These are phyloP conservation scores for Aureobasidium sp. DNA, from an alignment of 2,329 filamentous ascomycete species.

Conservation along the genomic window DNA sequence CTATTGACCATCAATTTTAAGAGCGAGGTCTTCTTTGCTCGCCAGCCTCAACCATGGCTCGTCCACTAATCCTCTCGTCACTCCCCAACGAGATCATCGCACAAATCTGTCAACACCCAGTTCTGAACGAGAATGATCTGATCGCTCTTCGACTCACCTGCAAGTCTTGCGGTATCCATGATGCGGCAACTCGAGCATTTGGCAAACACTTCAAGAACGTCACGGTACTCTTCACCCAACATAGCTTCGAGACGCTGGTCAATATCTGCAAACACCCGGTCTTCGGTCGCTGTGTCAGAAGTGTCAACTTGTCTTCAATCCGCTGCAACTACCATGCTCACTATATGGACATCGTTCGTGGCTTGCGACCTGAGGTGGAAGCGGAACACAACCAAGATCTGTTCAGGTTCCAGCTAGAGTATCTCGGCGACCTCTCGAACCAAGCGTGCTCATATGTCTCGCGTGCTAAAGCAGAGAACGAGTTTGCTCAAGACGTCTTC, in stretches of 20 bases:
- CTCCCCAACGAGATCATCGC: not conserved
- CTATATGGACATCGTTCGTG: not conserved
- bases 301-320: not conserved
- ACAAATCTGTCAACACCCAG: not conserved
- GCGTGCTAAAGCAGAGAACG: not conserved
- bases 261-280: not conserved
- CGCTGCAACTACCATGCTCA: not conserved
- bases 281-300: not conserved
- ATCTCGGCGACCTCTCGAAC: not conserved
- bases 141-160: not conserved
- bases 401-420: not conserved
- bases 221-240: not conserved
- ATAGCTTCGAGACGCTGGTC: not conserved
- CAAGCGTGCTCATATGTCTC: not conserved
- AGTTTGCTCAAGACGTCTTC: not conserved
- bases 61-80: not conserved
- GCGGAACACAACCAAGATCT: not conserved
- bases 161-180: not conserved
- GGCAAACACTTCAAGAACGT: not conserved
- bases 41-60: not conserved
- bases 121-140: not conserved
- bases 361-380: not conserved
- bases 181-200: not conserved
- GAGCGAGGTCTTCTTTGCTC: no score
- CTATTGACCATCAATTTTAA: no score